Evolutionary conservation across 1,284 basidiomycete genomes (phyloP).

Genomic region (Jaminaea rosea): DNA sequence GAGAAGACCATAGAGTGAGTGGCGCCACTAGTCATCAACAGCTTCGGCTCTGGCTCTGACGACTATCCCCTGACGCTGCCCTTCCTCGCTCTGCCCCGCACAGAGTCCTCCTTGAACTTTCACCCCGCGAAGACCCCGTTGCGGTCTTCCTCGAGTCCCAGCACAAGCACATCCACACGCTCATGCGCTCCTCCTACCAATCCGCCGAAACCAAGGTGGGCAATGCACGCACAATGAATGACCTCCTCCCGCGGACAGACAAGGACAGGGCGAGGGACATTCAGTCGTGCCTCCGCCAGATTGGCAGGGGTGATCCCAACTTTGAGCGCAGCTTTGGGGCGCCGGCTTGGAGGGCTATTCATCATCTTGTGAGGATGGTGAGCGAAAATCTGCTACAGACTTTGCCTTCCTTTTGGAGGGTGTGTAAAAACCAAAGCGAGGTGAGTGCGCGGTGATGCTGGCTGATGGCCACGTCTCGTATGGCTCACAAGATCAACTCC

Average conservation of each 20-base stretch:
- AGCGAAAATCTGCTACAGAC: conserved; percentile 54
- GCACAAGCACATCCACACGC: conserved; percentile 71
- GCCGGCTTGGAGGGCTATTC: conserved; percentile 63
- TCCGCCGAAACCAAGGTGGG: conserved; percentile 22
- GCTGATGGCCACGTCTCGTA: too few species aligned
- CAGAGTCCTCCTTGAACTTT: conserved; percentile 38
- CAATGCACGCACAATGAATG: conserved; percentile 1
- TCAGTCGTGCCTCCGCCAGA: conserved; percentile 37
- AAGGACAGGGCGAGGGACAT: conserved; percentile 53
- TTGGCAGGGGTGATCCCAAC: conserved; percentile 17
- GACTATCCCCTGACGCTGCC: not conserved
- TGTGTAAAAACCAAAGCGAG: conserved; percentile 80
- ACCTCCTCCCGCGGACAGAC: conserved; percentile 52
- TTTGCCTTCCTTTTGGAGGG: conserved; percentile 86
- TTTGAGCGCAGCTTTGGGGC: conserved; percentile 26
- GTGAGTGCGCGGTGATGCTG: too few species aligned
- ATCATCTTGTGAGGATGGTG: conserved; percentile 55
- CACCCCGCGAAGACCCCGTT: conserved; percentile 55
- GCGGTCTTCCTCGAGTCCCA: conserved; percentile 93
- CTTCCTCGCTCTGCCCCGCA: not conserved
- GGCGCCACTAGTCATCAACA: too few species aligned
- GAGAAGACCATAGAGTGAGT: conserved; percentile 91
- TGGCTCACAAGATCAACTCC: too few species aligned
- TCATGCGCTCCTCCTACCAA: conserved; percentile 64
- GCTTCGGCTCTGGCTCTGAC: not conserved